Conservation (phyloP, 495 filamentous ascomycete genomes). For the Aspergillus biplanus region DNA sequence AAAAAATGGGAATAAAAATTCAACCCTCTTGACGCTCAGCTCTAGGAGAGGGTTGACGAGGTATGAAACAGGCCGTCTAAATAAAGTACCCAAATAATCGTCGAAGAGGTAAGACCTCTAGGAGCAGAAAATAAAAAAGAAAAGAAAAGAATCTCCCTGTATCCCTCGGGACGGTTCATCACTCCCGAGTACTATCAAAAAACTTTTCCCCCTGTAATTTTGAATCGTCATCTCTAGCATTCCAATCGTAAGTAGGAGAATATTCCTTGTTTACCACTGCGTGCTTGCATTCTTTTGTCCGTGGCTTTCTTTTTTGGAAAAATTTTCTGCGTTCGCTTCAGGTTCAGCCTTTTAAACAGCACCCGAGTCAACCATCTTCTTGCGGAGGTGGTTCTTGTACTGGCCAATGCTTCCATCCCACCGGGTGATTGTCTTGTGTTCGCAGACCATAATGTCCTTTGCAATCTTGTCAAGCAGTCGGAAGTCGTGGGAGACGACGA, state of each 20-base stretch:
- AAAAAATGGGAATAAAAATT: conserved; percentile 24
- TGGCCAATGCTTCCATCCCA: conserved; percentile 90
- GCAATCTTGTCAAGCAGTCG: conserved; percentile 98
- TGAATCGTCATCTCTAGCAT: conserved; percentile 47
- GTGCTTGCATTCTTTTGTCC: neutral
- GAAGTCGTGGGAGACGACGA: conserved; percentile 98
- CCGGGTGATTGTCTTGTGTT: conserved; percentile 85
- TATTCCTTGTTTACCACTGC: conserved; percentile 3
- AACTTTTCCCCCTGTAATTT: conserved; percentile 25
- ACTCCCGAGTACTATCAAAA: conserved; percentile 24
- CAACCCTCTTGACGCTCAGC: conserved; percentile 28
- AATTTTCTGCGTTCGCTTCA: neutral
- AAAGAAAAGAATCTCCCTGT: conserved; percentile 13
- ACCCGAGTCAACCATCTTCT: conserved; percentile 81
- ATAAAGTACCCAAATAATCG: conserved; percentile 26
- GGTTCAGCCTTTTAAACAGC: conserved; percentile 44
- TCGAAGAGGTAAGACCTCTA: conserved; percentile 26
- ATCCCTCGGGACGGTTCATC: conserved; percentile 27
- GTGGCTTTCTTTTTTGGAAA: neutral
- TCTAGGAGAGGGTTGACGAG: conserved; percentile 27
- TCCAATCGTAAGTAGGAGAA: conserved; percentile 39
- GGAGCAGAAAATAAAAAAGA: conserved; percentile 22
- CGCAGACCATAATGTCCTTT: conserved; percentile 99
- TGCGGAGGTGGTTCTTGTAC: conserved; percentile 98
- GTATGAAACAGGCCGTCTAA: conserved; percentile 37